Evolutionary conservation across 73 alveolate genomes (phyloP).

Genomic region (Paramecium primaurelia): DNA sequence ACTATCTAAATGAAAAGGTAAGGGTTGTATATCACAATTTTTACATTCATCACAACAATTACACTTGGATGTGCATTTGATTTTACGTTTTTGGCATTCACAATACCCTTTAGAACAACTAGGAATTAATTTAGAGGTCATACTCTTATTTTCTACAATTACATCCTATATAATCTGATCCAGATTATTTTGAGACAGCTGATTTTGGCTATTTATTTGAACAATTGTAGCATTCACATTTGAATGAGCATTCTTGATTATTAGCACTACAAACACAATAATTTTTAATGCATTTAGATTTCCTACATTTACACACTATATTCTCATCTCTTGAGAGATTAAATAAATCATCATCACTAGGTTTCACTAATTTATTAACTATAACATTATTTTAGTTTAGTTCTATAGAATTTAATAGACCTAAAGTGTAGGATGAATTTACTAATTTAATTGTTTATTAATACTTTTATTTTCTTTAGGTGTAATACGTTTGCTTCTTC

Average conservation of each 20-base stretch:
- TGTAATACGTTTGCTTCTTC: neutral
- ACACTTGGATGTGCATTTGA: constrained; percentile 17
- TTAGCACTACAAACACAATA: constrained; percentile 24
- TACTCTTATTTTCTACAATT: constrained; percentile 26
- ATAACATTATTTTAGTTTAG: neutral
- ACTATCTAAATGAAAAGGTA: constrained; percentile 11
- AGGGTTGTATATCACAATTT: neutral
- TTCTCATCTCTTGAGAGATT: neutral
- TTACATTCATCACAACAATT: constrained; percentile 16
- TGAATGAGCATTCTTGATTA: neutral
- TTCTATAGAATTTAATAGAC: constrained; percentile 12
- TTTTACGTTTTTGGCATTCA: constrained; percentile 1
- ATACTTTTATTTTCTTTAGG: neutral
- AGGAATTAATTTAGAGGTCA: neutral
- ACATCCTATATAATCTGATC: neutral
- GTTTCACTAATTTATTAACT: constrained; percentile 4
- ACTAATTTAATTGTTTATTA: neutral
- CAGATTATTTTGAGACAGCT: neutral
- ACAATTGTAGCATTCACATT: neutral
- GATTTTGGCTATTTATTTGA: neutral
- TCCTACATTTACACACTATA: neutral
- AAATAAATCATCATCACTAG: neutral
- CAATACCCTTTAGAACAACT: constrained; percentile 31
- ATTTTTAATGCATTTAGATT: neutral
- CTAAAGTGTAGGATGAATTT: neutral